phyloP scores from a whole-genome alignment of 495 filamentous ascomycete species.

The Aspergillus cavernicola region DNA sequence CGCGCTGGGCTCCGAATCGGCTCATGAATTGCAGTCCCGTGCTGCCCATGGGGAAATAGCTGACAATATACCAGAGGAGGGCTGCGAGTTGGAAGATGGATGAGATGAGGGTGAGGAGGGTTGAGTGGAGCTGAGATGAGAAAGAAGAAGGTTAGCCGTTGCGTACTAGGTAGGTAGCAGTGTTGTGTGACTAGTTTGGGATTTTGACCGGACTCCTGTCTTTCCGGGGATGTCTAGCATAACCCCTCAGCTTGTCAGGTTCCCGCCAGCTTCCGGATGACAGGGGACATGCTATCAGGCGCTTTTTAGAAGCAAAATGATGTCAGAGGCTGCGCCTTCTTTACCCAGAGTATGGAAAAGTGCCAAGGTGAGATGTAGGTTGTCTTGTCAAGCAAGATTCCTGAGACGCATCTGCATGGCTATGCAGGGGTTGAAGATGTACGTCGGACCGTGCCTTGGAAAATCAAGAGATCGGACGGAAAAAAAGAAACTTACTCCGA shows the following conservation, averaged over 20 bases:
- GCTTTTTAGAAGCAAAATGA: slow-evolving; percentile 1
- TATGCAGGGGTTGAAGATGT: slow-evolving; percentile 3
- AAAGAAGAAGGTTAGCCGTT: slow-evolving; percentile 11
- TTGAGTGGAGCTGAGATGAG: slow-evolving; percentile 63
- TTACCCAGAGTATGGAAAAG: background rate
- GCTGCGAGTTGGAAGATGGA: slow-evolving; percentile 77
- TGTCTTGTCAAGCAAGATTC: slow-evolving; percentile 5
- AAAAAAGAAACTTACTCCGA: slow-evolving; percentile 66
- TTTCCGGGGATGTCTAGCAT: too few relatives aligned
- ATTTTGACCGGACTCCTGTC: background rate
- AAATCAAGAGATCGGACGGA: background rate
- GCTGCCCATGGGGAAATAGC: slow-evolving; percentile 97
- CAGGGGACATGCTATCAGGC: slow-evolving; percentile 7
- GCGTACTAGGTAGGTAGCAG: too few relatives aligned
- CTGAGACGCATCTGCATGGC: background rate
- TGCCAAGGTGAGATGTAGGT: slow-evolving; percentile 2
- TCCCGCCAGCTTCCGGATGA: slow-evolving; percentile 5
- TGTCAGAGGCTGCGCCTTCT: slow-evolving; percentile 6
- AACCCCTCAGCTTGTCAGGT: too few relatives aligned
- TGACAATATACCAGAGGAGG: slow-evolving; percentile 90
- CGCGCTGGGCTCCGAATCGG: slow-evolving; percentile 76
- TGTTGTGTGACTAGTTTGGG: background rate
- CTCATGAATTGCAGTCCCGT: slow-evolving; percentile 83
- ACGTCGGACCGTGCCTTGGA: background rate
- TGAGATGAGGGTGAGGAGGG: slow-evolving; percentile 77